Conservation (phyloP, 2,329 filamentous ascomycete genomes). For the Claviceps paspali region DNA sequence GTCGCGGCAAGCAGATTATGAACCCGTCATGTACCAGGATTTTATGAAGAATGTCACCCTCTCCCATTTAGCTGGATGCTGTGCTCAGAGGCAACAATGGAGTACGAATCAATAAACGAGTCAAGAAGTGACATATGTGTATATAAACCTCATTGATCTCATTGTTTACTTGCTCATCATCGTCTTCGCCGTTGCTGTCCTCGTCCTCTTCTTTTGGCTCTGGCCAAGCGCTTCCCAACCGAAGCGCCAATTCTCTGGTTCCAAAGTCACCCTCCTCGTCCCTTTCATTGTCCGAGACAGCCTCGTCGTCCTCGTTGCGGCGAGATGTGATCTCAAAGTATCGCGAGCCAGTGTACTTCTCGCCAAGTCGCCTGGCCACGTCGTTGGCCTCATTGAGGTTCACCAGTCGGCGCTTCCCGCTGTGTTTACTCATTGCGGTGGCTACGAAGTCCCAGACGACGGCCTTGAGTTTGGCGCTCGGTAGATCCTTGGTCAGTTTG, state of each 20-base stretch:
- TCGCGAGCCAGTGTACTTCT: constrained; percentile 26
- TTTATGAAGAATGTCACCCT: no score
- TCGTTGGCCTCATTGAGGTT: constrained; percentile 42
- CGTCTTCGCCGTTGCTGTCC: constrained; percentile 3
- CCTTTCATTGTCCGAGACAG: constrained; percentile 10
- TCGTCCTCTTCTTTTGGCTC: constrained; percentile 8
- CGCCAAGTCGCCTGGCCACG: constrained; percentile 39
- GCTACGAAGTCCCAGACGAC: constrained; percentile 21
- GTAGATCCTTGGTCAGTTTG: constrained; percentile 1
- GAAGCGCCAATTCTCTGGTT: constrained; percentile 9
- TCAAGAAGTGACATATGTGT: no score
- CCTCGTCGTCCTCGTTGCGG: constrained; percentile 12
- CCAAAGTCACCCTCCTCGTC: constrained; percentile 17
- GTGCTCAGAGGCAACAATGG: no score
- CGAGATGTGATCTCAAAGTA: constrained; percentile 21
- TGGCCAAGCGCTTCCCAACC: constrained; percentile 10
- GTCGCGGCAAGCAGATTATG: no score
- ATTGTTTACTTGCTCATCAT: neutral
- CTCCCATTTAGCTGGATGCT: no score
- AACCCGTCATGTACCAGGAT: no score
- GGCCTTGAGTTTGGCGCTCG: constrained; percentile 7
- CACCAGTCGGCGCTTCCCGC: constrained; percentile 32
- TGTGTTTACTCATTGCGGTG: constrained; percentile 16
- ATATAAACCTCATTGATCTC: no score
- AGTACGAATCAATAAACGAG: no score